phyloP scores from a whole-genome alignment of 1,139 yeast species.

The Protomyces gravidus region DNA sequence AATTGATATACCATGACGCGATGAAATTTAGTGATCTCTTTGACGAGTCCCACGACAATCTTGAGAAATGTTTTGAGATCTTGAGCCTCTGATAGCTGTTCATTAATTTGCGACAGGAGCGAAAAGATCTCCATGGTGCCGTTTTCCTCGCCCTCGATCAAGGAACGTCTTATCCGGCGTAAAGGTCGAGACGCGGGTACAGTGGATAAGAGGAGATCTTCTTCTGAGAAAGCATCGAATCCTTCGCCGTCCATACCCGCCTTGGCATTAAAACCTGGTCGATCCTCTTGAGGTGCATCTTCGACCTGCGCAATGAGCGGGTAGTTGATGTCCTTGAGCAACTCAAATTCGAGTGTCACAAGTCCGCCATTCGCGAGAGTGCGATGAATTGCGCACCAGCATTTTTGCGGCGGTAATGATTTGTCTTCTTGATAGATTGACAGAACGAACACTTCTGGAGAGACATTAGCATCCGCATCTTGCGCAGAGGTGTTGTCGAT shows the following conservation, averaged over 20 bases:
- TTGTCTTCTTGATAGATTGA: slow-evolving; percentile 6
- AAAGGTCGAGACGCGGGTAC: slow-evolving; percentile 13
- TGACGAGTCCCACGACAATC: slow-evolving; percentile 22
- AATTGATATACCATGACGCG: slow-evolving; percentile 28
- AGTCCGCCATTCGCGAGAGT: slow-evolving; percentile 15
- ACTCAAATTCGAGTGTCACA: slow-evolving; percentile 21
- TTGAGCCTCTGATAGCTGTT: slow-evolving; percentile 20
- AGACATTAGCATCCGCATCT: slow-evolving; percentile 23
- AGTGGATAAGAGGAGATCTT: slow-evolving; percentile 20
- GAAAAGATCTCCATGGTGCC: slow-evolving; percentile 27
- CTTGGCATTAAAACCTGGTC: slow-evolving; percentile 8
- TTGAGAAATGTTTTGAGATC: slow-evolving; percentile 16
- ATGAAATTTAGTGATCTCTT: slow-evolving; percentile 23
- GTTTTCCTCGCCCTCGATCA: slow-evolving; percentile 3
- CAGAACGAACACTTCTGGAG: slow-evolving; percentile 21
- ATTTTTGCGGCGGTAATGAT: slow-evolving; percentile 1
- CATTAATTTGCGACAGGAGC: slow-evolving; percentile 15
- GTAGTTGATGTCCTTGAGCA: slow-evolving; percentile 2
- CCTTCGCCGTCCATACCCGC: slow-evolving; percentile 25
- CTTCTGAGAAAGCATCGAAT: slow-evolving; percentile 23
- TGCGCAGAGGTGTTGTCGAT: slow-evolving; percentile 15
- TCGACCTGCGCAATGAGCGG: slow-evolving; percentile 1
- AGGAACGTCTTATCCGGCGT: slow-evolving; percentile 14
- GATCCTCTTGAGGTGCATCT: background rate
- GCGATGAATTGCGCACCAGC: slow-evolving; percentile 24